A percentile compares a stretch with the other conserved stretches of the same genome.
phyloP scores from a whole-genome alignment of 768 basidiomycete genomes.

The Macrolepiota dolichaula region DNA sequence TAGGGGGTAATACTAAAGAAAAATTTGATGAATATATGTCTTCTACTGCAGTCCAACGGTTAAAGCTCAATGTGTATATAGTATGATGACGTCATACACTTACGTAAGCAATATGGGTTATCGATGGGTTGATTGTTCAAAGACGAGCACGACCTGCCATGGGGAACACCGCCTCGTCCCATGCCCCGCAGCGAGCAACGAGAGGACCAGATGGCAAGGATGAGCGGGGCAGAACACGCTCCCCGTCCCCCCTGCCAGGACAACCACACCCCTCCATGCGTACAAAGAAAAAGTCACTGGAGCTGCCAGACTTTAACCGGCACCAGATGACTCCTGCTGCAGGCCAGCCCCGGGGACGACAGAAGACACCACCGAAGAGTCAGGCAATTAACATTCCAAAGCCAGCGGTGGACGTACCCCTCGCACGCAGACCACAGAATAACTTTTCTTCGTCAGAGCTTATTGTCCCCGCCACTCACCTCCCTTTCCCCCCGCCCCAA shows the following conservation, averaged over 20 bases:
- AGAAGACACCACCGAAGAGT: conserved; percentile 25
- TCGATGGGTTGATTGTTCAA: not conserved
- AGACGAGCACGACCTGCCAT: conserved; percentile 4
- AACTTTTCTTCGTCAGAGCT: conserved; percentile 27
- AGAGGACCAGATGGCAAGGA: not conserved
- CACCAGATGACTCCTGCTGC: conserved; percentile 22
- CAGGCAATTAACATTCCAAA: conserved; percentile 39
- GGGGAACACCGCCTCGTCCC: conserved; percentile 20
- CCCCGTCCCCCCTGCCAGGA: conserved; percentile 37
- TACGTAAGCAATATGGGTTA: not conserved
- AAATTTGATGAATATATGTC: too few relatives aligned
- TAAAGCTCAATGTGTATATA: too few relatives aligned
- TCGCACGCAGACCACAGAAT: conserved; percentile 19
- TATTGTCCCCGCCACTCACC: conserved; percentile 21
- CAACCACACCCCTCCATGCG: conserved; percentile 58
- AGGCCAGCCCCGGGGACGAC: conserved; percentile 11
- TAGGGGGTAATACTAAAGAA: too few relatives aligned
- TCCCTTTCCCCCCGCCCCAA: conserved; percentile 20
- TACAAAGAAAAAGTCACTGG: conserved; percentile 68
- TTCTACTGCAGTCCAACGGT: too few relatives aligned
- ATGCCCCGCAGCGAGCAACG: conserved; percentile 2
- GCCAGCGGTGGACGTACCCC: conserved; percentile 22
- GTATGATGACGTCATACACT: not conserved
- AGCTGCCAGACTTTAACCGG: conserved; percentile 67
- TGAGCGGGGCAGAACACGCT: conserved; percentile 20